These are phyloP conservation scores for Candida insectorum DNA, from an alignment of 805 yeast genomes.

Conservation along the genomic window DNA sequence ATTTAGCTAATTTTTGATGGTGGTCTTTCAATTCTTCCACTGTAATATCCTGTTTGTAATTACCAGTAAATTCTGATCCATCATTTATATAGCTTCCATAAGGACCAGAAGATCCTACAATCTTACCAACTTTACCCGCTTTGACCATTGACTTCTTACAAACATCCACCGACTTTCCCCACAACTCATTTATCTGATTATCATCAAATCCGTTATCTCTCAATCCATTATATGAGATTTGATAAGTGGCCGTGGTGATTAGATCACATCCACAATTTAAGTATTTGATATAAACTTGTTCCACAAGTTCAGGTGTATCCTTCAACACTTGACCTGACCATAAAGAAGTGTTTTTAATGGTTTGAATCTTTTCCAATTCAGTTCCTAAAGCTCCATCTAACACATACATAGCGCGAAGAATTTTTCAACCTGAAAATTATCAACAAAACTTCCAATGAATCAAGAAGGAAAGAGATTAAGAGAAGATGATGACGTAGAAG, in stretches of 20 bases:
- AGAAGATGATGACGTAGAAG: conserved; percentile 13
- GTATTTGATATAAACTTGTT: conserved; percentile 49
- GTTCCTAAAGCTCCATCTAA: conserved; percentile 69
- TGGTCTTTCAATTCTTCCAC: conserved; percentile 42
- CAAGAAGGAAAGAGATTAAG: conserved; percentile 11
- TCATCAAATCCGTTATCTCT: conserved; percentile 15
- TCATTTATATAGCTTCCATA: conserved; percentile 67
- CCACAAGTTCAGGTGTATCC: conserved; percentile 40
- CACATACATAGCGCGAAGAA: conserved; percentile 12
- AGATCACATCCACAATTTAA: conserved; percentile 53
- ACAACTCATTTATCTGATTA: conserved; percentile 15
- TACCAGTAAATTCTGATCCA: conserved; percentile 74
- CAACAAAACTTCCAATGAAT: conserved; percentile 4
- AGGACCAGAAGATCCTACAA: conserved; percentile 70
- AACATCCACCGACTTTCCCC: conserved; percentile 22
- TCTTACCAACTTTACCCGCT: not conserved
- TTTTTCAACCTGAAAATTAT: not conserved
- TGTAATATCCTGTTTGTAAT: conserved; percentile 41
- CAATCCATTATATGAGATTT: conserved; percentile 47
- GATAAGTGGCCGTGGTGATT: conserved; percentile 58
- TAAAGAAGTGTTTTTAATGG: conserved; percentile 26
- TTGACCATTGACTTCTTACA: not conserved
- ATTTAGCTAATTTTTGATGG: conserved; percentile 44
- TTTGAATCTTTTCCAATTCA: conserved; percentile 48
- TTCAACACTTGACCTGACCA: conserved; percentile 63